Base-by-base conservation (phyloP, 495 filamentous ascomycete genomes). In the Oidiodendron maius region DNA sequence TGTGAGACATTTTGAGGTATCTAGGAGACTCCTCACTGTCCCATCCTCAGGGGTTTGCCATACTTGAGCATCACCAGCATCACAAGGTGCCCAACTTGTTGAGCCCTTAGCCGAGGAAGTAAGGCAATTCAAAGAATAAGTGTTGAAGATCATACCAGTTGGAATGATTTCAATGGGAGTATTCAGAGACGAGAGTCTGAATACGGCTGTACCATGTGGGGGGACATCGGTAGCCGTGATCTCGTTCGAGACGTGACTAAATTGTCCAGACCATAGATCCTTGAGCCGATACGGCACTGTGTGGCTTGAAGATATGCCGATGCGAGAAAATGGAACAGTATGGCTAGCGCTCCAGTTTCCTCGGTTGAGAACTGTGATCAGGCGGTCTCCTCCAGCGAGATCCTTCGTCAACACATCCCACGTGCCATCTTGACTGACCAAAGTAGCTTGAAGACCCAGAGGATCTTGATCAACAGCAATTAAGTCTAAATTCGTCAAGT, bases 381-480 rank as follows among this genome's bases (percentile, higher is more conserved):
- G 20, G 5, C 40, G 40, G 20, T 42, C 40, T 23, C 40, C 20
- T 22, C 25, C 25, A 3, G 4, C 20, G 10, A 42, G 15, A 15
- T 20, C 25, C 40, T 23, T 42, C 11, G 12, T 42, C 6, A 42
- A 23, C 12, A 42, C 40, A 42, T 42, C 40, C 40, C 20, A 42
- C 5, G 40, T 42, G 12, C 40, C 40, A 23, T 42, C 40, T 23
- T 42, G 32, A 6, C 50, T 51, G 12, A 57, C 39, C 26, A 56
- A 50, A 25, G 43, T 61, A 11, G 66, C 74, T 40, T 71, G 66
- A 10, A 60, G 55, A 15, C 69, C 73, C 1, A 72, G 48, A 4
- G 60, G 35, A 45, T 79, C 75, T 51, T 78, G 74, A 24, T 71
- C 72, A 40, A 69, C 65, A 0, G 58, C 59, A 16, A 78, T 65